A percentile compares a stretch with the other conserved stretches of the same genome.
Conservation (phyloP, 192 early-diverging fungal species). For the Gonapodya sp. region DNA sequence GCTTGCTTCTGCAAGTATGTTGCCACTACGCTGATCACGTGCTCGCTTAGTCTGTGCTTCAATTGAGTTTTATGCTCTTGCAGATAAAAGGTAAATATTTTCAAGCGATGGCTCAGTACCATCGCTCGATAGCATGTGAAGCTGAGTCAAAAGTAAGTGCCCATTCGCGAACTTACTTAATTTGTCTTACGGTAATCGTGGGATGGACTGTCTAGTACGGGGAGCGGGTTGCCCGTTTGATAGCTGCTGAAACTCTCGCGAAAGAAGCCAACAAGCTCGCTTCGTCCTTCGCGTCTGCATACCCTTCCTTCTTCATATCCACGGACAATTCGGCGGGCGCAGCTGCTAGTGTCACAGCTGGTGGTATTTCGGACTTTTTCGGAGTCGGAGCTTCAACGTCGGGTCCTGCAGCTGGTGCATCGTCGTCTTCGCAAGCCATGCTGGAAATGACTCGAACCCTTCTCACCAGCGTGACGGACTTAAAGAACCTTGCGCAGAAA, state of each 20-base stretch:
- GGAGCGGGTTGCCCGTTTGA: slow-evolving; percentile 66
- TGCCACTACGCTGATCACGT: not conserved
- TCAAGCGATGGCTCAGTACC: slow-evolving; percentile 75
- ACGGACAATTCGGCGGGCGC: slow-evolving; percentile 18
- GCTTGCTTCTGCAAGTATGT: slow-evolving; percentile 62
- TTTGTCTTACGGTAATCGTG: not conserved
- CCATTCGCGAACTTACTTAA: not conserved
- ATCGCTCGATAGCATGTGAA: slow-evolving; percentile 67
- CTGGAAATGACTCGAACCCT: slow-evolving; percentile 64
- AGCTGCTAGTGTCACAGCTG: not conserved
- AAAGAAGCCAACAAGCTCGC: slow-evolving; percentile 80
- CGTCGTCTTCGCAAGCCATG: slow-evolving; percentile 33
- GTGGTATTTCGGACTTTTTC: not conserved
- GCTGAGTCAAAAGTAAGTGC: slow-evolving; percentile 43
- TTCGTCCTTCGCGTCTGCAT: slow-evolving; percentile 49
- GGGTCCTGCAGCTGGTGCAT: not conserved
- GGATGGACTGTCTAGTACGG: slow-evolving; percentile 43
- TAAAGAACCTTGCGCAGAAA: not conserved
- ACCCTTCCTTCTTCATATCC: slow-evolving; percentile 44
- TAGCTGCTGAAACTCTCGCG: slow-evolving; percentile 65
- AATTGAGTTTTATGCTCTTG: not conserved
- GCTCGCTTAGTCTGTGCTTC: not conserved
- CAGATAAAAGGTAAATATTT: slow-evolving; percentile 87
- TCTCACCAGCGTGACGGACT: slow-evolving; percentile 45
- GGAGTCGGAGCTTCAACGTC: not conserved